Conservation (phyloP, 2,329 filamentous ascomycete genomes). For the Pseudogymnoascus sp. region DNA sequence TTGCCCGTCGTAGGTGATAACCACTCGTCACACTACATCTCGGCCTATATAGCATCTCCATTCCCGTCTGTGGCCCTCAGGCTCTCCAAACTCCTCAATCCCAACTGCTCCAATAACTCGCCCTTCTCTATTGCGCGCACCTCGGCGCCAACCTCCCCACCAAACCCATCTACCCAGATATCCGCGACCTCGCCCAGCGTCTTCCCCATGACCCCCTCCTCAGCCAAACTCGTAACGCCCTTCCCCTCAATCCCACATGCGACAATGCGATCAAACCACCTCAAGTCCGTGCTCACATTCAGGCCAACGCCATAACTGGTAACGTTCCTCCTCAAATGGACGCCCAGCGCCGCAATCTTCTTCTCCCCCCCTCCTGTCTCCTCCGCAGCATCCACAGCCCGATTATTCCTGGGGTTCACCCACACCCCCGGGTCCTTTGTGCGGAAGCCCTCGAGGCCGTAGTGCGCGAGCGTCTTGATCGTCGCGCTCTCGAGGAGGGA, state of each 20-base stretch:
- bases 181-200: conserved; percentile 13
- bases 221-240: conserved; percentile 61
- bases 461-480: conserved; percentile 53
- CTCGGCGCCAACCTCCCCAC: conserved; percentile 14
- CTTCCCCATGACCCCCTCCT: conserved; percentile 10
- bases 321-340: conserved; percentile 80
- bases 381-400: neutral
- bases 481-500: conserved; percentile 69
- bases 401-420: conserved; percentile 37
- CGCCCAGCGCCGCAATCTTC: conserved; percentile 86
- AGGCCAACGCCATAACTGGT: conserved; percentile 78
- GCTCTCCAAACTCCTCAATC: conserved; percentile 9
- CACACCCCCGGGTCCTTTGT: conserved; percentile 81
- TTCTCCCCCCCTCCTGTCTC: conserved; percentile 29
- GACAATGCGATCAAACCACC: conserved; percentile 68
- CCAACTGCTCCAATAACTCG: conserved; percentile 13
- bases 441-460: conserved; percentile 52
- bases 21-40: neutral
- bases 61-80: neutral
- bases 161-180: conserved; percentile 18
- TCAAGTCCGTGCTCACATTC: conserved; percentile 59
- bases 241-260: conserved; percentile 80
- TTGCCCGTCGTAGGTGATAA: neutral
- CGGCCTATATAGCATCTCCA: neutral
- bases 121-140: conserved; percentile 10